Evolutionary conservation across 129 eudicot genomes (phyloP).

Genomic region (Smallanthus sonchifolius): DNA sequence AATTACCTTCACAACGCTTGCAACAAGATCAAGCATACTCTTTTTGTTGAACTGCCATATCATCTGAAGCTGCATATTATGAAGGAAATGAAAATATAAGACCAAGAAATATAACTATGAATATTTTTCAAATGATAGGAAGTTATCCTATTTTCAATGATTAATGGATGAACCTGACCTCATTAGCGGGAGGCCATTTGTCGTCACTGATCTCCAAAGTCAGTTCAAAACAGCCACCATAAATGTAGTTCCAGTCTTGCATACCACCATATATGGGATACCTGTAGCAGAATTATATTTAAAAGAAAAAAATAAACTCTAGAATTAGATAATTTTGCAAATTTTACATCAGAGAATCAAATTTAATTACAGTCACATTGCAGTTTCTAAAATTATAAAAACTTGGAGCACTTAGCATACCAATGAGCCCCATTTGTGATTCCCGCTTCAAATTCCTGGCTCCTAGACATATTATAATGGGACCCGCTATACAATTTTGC

Average conservation of each 20-base stretch:
- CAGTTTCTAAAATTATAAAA: neutral
- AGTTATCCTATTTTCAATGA: neutral
- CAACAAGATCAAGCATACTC: conserved; percentile 93
- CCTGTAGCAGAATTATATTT: conserved; percentile 43
- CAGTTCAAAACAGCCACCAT: conserved; percentile 76
- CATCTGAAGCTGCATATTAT: conserved; percentile 59
- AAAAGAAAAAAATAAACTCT: neutral
- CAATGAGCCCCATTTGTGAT: conserved; percentile 92
- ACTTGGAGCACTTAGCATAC: conserved; percentile 38
- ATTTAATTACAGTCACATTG: neutral
- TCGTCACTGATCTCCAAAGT: conserved; percentile 89
- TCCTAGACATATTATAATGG: conserved; percentile 79
- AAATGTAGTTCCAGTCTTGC: conserved; percentile 97
- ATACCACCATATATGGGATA: conserved; percentile 98
- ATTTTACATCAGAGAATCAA: neutral
- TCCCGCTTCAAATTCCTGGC: conserved; percentile 80
- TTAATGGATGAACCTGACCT: conserved; percentile 48
- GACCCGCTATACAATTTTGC: conserved; percentile 79
- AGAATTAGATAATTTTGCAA: neutral
- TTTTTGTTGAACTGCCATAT: conserved; percentile 68
- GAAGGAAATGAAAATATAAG: conserved; percentile 5
- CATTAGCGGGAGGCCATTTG: conserved; percentile 91
- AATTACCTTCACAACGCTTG: conserved; percentile 80
- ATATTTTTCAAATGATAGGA: neutral
- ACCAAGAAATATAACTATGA: neutral